A percentile compares a stretch with the other conserved stretches of the same genome.
These are phyloP conservation scores for Pilobolus umbonatus DNA, from an alignment of 192 early-diverging fungal genomes.

Conservation along the genomic window DNA sequence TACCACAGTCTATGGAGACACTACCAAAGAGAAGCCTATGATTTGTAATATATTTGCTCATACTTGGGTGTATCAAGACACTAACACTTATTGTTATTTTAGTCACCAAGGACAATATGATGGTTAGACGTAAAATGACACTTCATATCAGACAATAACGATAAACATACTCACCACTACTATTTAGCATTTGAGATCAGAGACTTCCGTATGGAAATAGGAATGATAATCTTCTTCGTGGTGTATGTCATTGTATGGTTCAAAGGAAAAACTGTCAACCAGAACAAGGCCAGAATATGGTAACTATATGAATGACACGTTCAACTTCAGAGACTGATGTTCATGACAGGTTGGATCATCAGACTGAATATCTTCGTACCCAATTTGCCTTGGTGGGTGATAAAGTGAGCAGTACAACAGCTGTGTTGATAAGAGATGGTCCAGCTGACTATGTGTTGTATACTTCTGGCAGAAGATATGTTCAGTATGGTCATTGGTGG, in stretches of 20 bases:
- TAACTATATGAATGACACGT: slow-evolving; percentile 3
- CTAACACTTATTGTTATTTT: too few species aligned
- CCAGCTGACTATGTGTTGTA: slow-evolving; percentile 73
- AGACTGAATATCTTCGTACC: slow-evolving; percentile 33
- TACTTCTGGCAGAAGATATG: slow-evolving; percentile 65
- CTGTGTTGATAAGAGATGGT: slow-evolving; percentile 60
- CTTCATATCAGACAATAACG: too few species aligned
- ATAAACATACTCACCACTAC: too few species aligned
- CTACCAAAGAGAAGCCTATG: too few species aligned
- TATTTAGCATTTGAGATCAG: slow-evolving; percentile 1
- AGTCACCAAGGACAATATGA: too few species aligned
- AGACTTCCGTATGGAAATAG: slow-evolving; percentile 25
- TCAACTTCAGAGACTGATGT: neutral
- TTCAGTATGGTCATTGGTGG: slow-evolving; percentile 65
- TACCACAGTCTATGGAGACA: too few species aligned
- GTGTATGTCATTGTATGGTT: slow-evolving; percentile 26
- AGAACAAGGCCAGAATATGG: slow-evolving; percentile 37
- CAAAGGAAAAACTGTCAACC: slow-evolving; percentile 28
- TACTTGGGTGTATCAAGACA: too few species aligned
- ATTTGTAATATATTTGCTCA: too few species aligned
- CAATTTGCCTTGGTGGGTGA: slow-evolving; percentile 76
- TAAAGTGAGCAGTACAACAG: slow-evolving; percentile 32
- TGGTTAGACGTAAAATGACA: too few species aligned
- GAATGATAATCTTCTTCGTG: slow-evolving; percentile 12
- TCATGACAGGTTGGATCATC: slow-evolving; percentile 25